Evolutionary conservation across 371 early-diverging fungal genomes (phyloP).

Genomic region (Rhizopus delemar): DNA sequence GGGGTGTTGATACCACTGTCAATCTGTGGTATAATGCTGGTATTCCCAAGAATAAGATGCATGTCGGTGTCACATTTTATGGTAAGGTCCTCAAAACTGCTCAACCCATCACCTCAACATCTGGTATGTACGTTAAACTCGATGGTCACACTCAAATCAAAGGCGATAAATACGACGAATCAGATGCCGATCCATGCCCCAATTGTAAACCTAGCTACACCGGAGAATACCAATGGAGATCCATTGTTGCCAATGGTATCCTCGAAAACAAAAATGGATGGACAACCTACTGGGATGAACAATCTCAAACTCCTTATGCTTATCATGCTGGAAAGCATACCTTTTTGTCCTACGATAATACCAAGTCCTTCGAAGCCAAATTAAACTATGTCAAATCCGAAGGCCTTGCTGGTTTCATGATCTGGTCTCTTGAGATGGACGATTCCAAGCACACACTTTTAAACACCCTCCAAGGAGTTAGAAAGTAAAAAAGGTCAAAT

Average conservation of each 20-base stretch:
- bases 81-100: slow-evolving; percentile 46
- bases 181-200: slow-evolving; percentile 16
- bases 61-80: slow-evolving; percentile 63
- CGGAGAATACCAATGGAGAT: slow-evolving; percentile 66
- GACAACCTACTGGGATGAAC: slow-evolving; percentile 62
- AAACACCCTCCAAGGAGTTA: slow-evolving; percentile 36
- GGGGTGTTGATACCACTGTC: slow-evolving; percentile 53
- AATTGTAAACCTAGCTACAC: slow-evolving; percentile 36
- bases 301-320: slow-evolving; percentile 63
- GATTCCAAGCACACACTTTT: slow-evolving; percentile 33
- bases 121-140: slow-evolving; percentile 26
- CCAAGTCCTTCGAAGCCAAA: slow-evolving; percentile 51
- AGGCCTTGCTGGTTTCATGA: slow-evolving; percentile 57
- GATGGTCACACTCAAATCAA: slow-evolving; percentile 14
- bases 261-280: slow-evolving; percentile 52
- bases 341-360: slow-evolving; percentile 64
- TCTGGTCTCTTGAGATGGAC: slow-evolving; percentile 63
- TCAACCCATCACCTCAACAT: slow-evolving; percentile 10
- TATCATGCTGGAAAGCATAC: slow-evolving; percentile 41
- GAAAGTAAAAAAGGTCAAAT: slow-evolving; percentile 9
- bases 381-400: slow-evolving; percentile 46
- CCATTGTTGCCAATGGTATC: slow-evolving; percentile 61
- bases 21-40: slow-evolving; percentile 59
- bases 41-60: slow-evolving; percentile 57
- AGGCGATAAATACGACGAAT: slow-evolving; percentile 24